Conservation (phyloP, 139 green algal species). For the Chlorella vulgaris region DNA sequence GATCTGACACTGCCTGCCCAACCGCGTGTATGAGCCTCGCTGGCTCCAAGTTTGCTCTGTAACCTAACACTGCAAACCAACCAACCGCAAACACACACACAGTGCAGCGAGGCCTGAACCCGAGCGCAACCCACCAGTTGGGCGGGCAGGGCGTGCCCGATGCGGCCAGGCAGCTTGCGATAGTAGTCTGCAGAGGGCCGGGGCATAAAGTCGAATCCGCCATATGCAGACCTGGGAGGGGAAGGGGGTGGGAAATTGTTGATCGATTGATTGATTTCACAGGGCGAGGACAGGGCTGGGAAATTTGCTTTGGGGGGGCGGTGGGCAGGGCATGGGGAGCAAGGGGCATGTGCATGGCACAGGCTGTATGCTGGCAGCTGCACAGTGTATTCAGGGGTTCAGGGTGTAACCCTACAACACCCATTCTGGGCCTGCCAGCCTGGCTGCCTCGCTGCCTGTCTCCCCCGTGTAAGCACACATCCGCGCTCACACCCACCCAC, state of each 20-base stretch:
- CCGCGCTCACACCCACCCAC: neutral
- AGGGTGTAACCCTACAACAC: too few relatives aligned
- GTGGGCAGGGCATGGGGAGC: too few relatives aligned
- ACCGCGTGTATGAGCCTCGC: too few relatives aligned
- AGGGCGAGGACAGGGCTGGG: neutral
- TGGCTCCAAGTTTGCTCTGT: too few relatives aligned
- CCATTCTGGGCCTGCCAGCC: neutral
- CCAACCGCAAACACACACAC: neutral
- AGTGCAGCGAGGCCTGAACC: neutral
- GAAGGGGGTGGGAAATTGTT: conserved; percentile 43
- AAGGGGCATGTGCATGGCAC: too few relatives aligned
- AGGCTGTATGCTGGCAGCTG: too few relatives aligned
- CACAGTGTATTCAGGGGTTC: too few relatives aligned
- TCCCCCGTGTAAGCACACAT: neutral
- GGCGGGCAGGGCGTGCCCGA: conserved; percentile 70
- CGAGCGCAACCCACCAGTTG: conserved; percentile 48
- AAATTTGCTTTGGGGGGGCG: neutral
- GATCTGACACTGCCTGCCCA: too few relatives aligned
- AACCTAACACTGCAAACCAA: too few relatives aligned
- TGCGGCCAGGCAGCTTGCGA: conserved; percentile 57
- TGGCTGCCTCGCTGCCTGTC: too few relatives aligned
- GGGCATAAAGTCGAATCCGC: conserved; percentile 93
- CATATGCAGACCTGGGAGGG: conserved; percentile 55
- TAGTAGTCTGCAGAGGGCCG: conserved; percentile 87
- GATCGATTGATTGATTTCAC: neutral